These are phyloP conservation scores for Globisporangium megalacanthum DNA, from an alignment of 352 stramenopile species.

Conservation along the genomic window DNA sequence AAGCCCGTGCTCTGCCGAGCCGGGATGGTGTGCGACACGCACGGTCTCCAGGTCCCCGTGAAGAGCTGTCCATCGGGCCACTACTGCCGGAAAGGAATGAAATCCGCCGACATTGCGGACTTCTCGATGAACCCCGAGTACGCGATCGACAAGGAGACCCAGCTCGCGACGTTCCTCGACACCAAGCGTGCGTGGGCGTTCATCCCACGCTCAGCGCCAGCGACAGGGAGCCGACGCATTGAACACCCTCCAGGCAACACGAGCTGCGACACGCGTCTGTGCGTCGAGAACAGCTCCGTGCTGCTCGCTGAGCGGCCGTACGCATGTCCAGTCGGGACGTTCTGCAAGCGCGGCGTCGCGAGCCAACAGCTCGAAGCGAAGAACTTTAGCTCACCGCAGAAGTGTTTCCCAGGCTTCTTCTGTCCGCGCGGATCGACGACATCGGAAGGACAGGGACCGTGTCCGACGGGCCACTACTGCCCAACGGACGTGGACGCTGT, in stretches of 20 bases:
- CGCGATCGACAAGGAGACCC: conserved; percentile 49
- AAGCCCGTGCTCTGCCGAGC: conserved; percentile 89
- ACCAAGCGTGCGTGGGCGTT: conserved; percentile 35
- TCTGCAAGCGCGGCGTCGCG: conserved; percentile 88
- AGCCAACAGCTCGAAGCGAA: conserved; percentile 44
- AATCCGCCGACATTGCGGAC: conserved; percentile 65
- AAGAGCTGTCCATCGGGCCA: conserved; percentile 90
- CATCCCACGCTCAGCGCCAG: conserved; percentile 41
- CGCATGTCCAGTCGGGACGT: conserved; percentile 91
- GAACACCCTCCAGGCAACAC: conserved; percentile 54
- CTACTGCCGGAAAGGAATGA: conserved; percentile 92
- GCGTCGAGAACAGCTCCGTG: conserved; percentile 32
- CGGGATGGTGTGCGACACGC: conserved; percentile 90
- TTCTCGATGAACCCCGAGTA: conserved; percentile 65
- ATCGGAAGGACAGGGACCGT: conserved; percentile 92
- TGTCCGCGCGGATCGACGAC: conserved; percentile 90
- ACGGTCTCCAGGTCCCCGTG: conserved; percentile 74
- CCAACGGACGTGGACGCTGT: conserved; percentile 87
- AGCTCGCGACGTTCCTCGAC: conserved; percentile 58
- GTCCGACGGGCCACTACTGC: conserved; percentile 95
- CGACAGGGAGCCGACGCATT: conserved; percentile 48
- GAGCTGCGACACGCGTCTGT: conserved; percentile 42
- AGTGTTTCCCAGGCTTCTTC: conserved; percentile 95
- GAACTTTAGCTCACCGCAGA: conserved; percentile 94
- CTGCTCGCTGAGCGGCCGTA: conserved; percentile 90